Evolutionary conservation across 345 rosid genomes (phyloP).

Genomic region (Lepidium didymum): DNA sequence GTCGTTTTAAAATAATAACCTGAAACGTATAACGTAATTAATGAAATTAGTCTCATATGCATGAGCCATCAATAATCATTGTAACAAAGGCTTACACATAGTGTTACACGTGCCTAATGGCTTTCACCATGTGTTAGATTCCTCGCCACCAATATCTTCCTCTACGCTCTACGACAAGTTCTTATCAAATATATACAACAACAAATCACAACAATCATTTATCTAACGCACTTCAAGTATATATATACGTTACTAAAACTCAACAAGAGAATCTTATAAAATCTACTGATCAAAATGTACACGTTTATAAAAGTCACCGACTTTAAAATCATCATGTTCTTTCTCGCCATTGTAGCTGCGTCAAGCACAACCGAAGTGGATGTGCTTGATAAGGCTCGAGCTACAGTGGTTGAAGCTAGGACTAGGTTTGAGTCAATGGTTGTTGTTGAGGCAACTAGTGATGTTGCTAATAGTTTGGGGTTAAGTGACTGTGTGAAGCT

Average conservation of each 20-base stretch:
- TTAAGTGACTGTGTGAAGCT: constrained; percentile 46
- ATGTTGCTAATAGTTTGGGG: constrained; percentile 17
- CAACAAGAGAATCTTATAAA: not conserved
- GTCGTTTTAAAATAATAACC: not conserved
- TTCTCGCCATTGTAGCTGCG: constrained; percentile 23
- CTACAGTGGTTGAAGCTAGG: constrained; percentile 27
- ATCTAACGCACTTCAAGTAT: constrained; percentile 1
- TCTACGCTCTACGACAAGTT: constrained; percentile 8
- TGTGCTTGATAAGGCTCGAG: constrained; percentile 31
- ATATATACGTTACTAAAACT: not conserved
- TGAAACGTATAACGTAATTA: not conserved
- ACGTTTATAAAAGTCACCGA: constrained; percentile 15
- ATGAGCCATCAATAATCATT: constrained; percentile 11
- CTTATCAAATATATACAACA: constrained; percentile 1
- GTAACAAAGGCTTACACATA: constrained; percentile 30
- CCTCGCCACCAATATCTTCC: constrained; percentile 17
- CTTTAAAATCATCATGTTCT: constrained; percentile 21
- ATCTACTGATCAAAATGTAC: constrained; percentile 20
- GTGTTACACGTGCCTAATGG: constrained; percentile 27
- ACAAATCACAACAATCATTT: not conserved
- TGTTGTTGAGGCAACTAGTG: not conserved
- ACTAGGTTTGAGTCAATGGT: constrained; percentile 24
- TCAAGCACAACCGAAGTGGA: constrained; percentile 19
- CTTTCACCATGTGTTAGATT: constrained; percentile 26
- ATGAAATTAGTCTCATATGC: constrained; percentile 19